Evolutionary conservation across 2,329 filamentous ascomycete genomes (phyloP).

Genomic region (Torrubiella hemipterigena): DNA sequence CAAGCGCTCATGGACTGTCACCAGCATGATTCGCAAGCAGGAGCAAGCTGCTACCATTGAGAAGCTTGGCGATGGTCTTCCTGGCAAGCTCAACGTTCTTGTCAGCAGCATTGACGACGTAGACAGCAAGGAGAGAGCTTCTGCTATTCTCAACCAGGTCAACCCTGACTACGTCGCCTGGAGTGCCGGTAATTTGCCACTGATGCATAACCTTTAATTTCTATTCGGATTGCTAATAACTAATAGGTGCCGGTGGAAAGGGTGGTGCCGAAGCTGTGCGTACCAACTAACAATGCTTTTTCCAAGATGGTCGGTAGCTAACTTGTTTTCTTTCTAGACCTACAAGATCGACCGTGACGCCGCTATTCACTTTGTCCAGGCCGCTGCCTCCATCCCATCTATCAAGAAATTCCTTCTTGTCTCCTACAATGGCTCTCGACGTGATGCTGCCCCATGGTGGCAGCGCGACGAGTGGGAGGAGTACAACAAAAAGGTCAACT

Average conservation of each 20-base stretch:
- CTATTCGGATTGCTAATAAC: neutral
- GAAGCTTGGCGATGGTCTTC: constrained; percentile 43
- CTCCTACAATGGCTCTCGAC: constrained; percentile 46
- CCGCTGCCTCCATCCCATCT: constrained; percentile 38
- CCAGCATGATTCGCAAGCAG: constrained; percentile 63
- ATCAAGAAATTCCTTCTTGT: constrained; percentile 54
- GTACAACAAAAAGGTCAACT: constrained; percentile 26
- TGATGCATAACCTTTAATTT: neutral
- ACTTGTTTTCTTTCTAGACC: constrained; percentile 25
- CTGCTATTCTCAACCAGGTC: constrained; percentile 47
- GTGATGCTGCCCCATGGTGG: constrained; percentile 43
- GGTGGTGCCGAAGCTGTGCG: constrained; percentile 40
- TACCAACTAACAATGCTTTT: no score
- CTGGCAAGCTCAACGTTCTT: constrained; percentile 55
- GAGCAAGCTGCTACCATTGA: constrained; percentile 55
- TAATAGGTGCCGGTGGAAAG: constrained; percentile 43
- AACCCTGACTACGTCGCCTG: constrained; percentile 56
- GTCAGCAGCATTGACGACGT: constrained; percentile 63
- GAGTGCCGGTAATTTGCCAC: constrained; percentile 42
- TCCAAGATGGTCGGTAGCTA: no score
- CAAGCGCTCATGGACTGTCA: constrained; percentile 62
- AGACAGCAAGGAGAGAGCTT: constrained; percentile 48
- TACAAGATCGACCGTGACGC: constrained; percentile 51
- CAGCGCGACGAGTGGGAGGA: constrained; percentile 35
- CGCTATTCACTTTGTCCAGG: constrained; percentile 48